Evolutionary conservation across 2,329 filamentous ascomycete genomes (phyloP), one percentile per base, ranked within the genome.

Genomic region (Fusarium sp.): DNA sequence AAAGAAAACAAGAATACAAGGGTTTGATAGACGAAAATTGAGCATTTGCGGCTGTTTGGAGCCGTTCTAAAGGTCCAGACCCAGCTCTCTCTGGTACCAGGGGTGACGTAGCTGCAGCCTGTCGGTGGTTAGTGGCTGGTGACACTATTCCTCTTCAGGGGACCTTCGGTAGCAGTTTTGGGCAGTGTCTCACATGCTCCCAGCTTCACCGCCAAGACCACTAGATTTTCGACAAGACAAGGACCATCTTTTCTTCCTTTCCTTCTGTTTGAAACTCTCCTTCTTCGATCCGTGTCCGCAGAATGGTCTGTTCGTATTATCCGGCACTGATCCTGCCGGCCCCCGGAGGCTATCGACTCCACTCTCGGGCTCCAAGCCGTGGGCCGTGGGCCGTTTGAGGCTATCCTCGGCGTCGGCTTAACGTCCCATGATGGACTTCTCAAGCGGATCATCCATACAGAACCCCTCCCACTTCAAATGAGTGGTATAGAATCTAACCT

Each of bases 121-220:
- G 24, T 24, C 24, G 35, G 61, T 65, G 53, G 62, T 57, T 65
- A 59, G 61, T 65, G 53, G 62, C 60, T 63, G 57, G 65, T 58
- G 53, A 19, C 53, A 61, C 66, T 69, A 69, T 59, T 7, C 54
- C 64, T 3, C 32, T 61, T 63, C 19, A 17, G 19, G 45, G 11
- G 19, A 19, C 46, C 40, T 33, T 74, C 69, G 71, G 71, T 74
- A 62, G 62, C 69, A 56, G 53, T 64, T 71, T 72, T 65, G 20
- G 69, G 71, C 43, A 73, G 57, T 71, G 17, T 62, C 65, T 73
- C 71, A 63, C 71, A 70, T 74, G 71, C 56, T 53, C 59, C 57
- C 33, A 35, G 24, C 65, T 66, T 67, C 66, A 68, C 65, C 66
- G 65, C 66, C 62, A 68, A 69, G 61, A 68, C 56, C 35, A 10